Evolutionary conservation across 495 filamentous ascomycete species (phyloP).

Genomic region (Aspergillus indologenus): DNA sequence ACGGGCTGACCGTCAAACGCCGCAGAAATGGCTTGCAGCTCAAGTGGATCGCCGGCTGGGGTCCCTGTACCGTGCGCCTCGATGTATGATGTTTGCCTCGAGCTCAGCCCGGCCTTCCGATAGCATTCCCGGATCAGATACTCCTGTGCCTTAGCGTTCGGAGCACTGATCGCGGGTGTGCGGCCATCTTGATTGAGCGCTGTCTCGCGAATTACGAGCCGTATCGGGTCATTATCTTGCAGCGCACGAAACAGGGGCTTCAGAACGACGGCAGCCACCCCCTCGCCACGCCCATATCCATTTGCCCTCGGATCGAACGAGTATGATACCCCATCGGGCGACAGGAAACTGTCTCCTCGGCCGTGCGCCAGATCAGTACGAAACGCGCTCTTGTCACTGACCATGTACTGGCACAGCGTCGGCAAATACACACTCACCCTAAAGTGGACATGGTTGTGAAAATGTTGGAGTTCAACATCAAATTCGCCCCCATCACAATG

Average conservation of each 20-base stretch:
- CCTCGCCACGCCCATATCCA: slow-evolving; percentile 48
- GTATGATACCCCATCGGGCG: slow-evolving; percentile 25
- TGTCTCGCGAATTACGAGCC: slow-evolving; percentile 35
- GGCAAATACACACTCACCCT: slow-evolving; percentile 5
- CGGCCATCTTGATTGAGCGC: slow-evolving; percentile 40
- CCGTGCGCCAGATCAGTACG: no score
- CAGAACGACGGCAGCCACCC: slow-evolving; percentile 31
- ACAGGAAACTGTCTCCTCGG: slow-evolving; percentile 22
- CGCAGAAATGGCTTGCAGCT: slow-evolving; percentile 48
- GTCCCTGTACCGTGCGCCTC: slow-evolving; percentile 52
- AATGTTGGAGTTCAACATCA: slow-evolving; percentile 35
- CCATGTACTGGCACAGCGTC: no score
- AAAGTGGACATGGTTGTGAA: slow-evolving; percentile 25
- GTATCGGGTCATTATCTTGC: slow-evolving; percentile 29
- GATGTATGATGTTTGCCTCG: slow-evolving; percentile 20
- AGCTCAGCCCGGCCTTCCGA: slow-evolving; percentile 36
- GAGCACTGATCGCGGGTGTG: slow-evolving; percentile 55
- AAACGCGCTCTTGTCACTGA: background rate
- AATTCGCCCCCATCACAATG: slow-evolving; percentile 38
- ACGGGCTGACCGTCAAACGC: slow-evolving; percentile 12
- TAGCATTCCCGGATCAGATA: slow-evolving; percentile 49
- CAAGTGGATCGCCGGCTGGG: slow-evolving; percentile 56
- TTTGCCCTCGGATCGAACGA: slow-evolving; percentile 37
- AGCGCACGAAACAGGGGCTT: slow-evolving; percentile 32
- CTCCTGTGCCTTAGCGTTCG: slow-evolving; percentile 53